Percentiles rank a stretch among this genome's conserved stretches.
phyloP scores from a whole-genome alignment of 2,329 filamentous ascomycete genomes.

The Colletotrichum sp. region DNA sequence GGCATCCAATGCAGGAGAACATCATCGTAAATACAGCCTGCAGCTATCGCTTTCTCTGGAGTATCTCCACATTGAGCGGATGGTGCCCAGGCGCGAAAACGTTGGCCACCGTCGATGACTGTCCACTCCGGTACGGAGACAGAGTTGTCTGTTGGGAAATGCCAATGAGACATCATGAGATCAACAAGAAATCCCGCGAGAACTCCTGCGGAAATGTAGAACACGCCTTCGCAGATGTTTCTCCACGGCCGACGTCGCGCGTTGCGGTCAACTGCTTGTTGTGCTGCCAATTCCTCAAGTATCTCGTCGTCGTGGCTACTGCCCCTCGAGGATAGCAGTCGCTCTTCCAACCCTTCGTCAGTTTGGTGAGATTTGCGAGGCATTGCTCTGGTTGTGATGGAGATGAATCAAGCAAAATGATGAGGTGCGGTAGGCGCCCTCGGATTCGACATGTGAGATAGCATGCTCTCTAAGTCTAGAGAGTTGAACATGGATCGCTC shows the following conservation, averaged over 20 bases:
- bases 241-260: background rate
- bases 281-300: background rate
- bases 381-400: background rate
- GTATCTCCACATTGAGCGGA: background rate
- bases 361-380: background rate
- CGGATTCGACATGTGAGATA: background rate
- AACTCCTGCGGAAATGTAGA: background rate
- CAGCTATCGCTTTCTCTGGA: background rate
- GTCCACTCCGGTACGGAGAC: background rate
- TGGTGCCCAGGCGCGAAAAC: background rate
- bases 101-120: background rate
- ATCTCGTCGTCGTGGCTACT: background rate
- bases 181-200: background rate
- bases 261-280: background rate
- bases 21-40: background rate
- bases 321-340: background rate
- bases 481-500: background rate
- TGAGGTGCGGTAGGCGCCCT: accelerated
- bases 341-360: background rate
- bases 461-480: background rate
- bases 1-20: background rate
- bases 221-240: background rate
- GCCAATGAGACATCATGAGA: background rate
- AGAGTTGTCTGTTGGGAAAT: background rate
- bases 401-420: background rate